Percentiles rank a stretch among this genome's conserved stretches.
Evolutionary conservation across 192 early-diverging fungal species (phyloP).

Genomic region (Linnemannia exigua): DNA sequence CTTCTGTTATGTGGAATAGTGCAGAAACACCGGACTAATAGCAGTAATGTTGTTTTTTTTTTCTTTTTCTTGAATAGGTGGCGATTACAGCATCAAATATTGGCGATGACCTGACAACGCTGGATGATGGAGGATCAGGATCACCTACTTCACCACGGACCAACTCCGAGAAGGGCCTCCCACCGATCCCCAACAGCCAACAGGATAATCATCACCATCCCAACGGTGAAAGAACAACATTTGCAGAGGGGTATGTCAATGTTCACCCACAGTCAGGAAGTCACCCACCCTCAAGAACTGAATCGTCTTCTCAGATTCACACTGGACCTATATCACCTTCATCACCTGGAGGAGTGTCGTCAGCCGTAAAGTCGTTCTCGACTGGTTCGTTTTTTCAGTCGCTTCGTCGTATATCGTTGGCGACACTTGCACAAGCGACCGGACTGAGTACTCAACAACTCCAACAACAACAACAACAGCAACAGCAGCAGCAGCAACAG

Average conservation of each 20-base stretch:
- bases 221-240: conserved; percentile 13
- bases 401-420: conserved; percentile 41
- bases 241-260: not conserved
- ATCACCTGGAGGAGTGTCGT: not conserved
- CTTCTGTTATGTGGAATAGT: not conserved
- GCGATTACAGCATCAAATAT: conserved; percentile 66
- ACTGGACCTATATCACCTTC: not conserved
- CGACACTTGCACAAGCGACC: conserved; percentile 39
- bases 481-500: not conserved
- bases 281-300: not conserved
- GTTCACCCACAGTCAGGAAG: not conserved
- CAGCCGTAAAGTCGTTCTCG: conserved; percentile 39
- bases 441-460: not conserved
- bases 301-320: not conserved
- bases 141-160: not conserved
- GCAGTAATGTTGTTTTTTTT: conserved; percentile 36
- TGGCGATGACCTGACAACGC: conserved; percentile 41
- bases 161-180: conserved; percentile 27
- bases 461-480: not conserved
- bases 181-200: conserved; percentile 10
- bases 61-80: conserved; percentile 58
- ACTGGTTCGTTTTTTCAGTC: conserved; percentile 61
- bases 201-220: not conserved
- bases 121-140: conserved; percentile 5
- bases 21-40: not conserved